These are phyloP conservation scores for Macadamia integrifolia DNA, from an alignment of 164 flowering plant species.

Conservation along the genomic window DNA sequence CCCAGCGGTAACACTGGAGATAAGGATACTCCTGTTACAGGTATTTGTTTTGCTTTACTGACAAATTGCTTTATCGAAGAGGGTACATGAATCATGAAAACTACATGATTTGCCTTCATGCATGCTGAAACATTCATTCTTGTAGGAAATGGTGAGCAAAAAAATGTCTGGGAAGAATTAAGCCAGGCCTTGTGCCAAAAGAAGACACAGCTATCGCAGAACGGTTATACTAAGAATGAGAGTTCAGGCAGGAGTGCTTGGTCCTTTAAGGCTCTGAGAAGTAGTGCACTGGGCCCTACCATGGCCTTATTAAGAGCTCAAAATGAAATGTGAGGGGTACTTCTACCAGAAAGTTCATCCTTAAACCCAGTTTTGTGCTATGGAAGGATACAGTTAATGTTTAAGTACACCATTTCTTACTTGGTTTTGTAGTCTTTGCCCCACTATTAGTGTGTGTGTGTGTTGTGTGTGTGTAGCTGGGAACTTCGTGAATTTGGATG, in stretches of 20 bases:
- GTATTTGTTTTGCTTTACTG: constrained; percentile 21
- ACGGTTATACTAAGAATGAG: constrained; percentile 30
- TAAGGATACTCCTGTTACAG: constrained; percentile 18
- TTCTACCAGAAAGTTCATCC: no score
- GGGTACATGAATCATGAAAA: neutral
- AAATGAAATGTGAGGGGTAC: constrained; percentile 28
- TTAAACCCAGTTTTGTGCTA: no score
- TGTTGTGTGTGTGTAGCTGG: no score
- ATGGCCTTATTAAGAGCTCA: constrained; percentile 63
- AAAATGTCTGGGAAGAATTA: constrained; percentile 66
- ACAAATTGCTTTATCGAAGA: neutral
- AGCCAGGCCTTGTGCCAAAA: constrained; percentile 48
- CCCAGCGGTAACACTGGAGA: constrained; percentile 13
- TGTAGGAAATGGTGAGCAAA: constrained; percentile 44
- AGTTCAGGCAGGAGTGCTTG: constrained; percentile 37
- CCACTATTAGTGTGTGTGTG: no score
- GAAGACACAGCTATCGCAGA: constrained; percentile 52
- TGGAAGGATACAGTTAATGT: no score
- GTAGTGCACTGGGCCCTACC: constrained; percentile 81
- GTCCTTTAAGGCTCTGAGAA: constrained; percentile 59
- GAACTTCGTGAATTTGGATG: no score
- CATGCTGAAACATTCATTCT: neutral
- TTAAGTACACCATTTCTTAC: no score
- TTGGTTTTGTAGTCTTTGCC: no score
- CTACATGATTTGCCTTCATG: neutral